A percentile compares a stretch with the other conserved stretches of the same genome.
These are phyloP conservation scores for Piloderma croceum DNA, from an alignment of 768 basidiomycete species.

Conservation along the genomic window DNA sequence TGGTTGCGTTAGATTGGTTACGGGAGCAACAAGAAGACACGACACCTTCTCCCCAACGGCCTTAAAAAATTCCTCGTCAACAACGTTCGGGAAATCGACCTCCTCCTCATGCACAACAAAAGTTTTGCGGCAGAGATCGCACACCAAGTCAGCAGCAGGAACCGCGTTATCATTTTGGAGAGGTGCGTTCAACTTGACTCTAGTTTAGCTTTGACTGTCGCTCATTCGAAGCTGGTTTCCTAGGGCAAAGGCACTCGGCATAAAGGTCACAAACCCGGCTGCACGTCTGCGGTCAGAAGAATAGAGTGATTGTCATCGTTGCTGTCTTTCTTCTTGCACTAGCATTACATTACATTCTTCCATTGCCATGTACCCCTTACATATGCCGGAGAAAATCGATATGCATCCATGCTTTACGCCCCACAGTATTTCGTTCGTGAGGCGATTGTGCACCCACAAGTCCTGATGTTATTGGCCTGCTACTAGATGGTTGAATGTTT, in stretches of 20 bases:
- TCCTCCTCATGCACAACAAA: slow-evolving; percentile 98
- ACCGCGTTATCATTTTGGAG: slow-evolving; percentile 87
- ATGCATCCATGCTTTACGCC: slow-evolving; percentile 40
- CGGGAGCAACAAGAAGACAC: slow-evolving; percentile 93
- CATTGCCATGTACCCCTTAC: slow-evolving; percentile 46
- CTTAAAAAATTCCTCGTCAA: slow-evolving; percentile 93
- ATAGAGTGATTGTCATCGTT: slow-evolving; percentile 42
- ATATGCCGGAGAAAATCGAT: slow-evolving; percentile 49
- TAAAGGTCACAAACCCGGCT: slow-evolving; percentile 92
- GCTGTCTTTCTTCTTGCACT: too few relatives aligned
- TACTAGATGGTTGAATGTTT: too few relatives aligned
- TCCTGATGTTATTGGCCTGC: too few relatives aligned
- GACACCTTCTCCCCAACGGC: slow-evolving; percentile 93
- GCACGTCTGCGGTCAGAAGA: slow-evolving; percentile 96
- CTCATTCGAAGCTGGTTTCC: slow-evolving; percentile 8
- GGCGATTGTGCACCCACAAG: too few relatives aligned
- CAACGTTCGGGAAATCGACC: slow-evolving; percentile 90
- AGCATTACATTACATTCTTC: slow-evolving; percentile 31
- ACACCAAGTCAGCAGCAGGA: slow-evolving; percentile 92
- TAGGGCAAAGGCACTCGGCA: slow-evolving; percentile 78
- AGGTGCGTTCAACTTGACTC: slow-evolving; percentile 41
- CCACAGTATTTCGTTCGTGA: too few relatives aligned
- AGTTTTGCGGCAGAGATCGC: slow-evolving; percentile 94
- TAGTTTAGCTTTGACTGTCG: not conserved
- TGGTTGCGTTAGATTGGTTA: slow-evolving; percentile 59